Percentiles rank a stretch among this genome's conserved stretches.
Evolutionary conservation across 768 basidiomycete species (phyloP).

Genomic region (Podaxis sp.): DNA sequence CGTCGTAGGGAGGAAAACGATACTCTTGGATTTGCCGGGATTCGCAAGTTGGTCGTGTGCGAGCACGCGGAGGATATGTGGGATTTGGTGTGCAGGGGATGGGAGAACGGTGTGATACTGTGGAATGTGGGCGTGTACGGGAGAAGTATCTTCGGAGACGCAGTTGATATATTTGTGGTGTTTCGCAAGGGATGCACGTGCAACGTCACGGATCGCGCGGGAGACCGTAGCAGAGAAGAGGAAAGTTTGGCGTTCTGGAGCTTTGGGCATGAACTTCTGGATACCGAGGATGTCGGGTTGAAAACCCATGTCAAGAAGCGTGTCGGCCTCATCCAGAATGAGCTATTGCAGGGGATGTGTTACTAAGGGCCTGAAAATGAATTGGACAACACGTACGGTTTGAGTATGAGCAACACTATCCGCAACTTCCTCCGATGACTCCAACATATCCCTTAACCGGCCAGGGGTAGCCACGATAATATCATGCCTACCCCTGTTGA

Average conservation of each 20-base stretch:
- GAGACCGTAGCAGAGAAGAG: constrained; percentile 91
- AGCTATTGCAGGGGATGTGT: constrained; percentile 44
- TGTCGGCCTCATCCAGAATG: constrained; percentile 92
- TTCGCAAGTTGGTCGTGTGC: constrained; percentile 84
- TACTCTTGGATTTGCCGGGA: constrained; percentile 65
- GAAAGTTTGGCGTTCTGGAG: constrained; percentile 80
- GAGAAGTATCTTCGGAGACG: constrained; percentile 56
- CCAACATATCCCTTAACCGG: constrained; percentile 72
- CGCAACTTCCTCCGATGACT: constrained; percentile 54
- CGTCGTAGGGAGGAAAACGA: constrained; percentile 85
- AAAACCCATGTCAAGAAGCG: constrained; percentile 91
- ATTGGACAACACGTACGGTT: constrained; percentile 43
- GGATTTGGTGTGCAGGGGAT: constrained; percentile 63
- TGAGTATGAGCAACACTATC: constrained; percentile 53
- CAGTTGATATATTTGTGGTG: constrained; percentile 76
- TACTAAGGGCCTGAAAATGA: background rate
- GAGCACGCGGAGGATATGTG: constrained; percentile 76
- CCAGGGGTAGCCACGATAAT: constrained; percentile 93
- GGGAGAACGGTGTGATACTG: constrained; percentile 83
- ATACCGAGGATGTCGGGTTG: constrained; percentile 82
- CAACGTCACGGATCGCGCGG: constrained; percentile 67
- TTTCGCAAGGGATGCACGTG: constrained; percentile 53
- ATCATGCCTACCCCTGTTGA: constrained; percentile 63
- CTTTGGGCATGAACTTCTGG: constrained; percentile 54
- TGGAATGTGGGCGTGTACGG: constrained; percentile 72